Evolutionary conservation across 2,329 filamentous ascomycete genomes (phyloP).

Genomic region (Xylariaceae sp.): DNA sequence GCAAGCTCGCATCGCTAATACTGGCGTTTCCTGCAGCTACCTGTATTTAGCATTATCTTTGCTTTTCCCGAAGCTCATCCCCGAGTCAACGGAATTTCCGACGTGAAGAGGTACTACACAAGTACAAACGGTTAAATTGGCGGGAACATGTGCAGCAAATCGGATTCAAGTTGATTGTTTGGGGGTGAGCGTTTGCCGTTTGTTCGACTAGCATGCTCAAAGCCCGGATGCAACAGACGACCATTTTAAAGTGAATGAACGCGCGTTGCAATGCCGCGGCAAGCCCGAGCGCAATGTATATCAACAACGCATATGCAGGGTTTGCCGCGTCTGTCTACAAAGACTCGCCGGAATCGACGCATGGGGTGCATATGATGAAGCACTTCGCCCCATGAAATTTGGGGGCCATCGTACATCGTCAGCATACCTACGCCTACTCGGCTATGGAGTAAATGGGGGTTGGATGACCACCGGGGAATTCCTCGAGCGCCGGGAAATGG

Average conservation of each 20-base stretch:
- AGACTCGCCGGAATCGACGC: not conserved
- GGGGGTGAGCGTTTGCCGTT: constrained; percentile 1
- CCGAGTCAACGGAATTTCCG: not conserved
- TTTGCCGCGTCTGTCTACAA: too few relatives aligned
- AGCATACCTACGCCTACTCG: not conserved
- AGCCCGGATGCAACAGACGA: not conserved
- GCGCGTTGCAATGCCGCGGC: constrained; percentile 1
- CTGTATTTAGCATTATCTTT: not conserved
- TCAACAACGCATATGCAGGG: too few relatives aligned
- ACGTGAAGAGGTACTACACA: not conserved
- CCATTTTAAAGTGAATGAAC: constrained; percentile 1
- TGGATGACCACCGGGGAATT: not conserved
- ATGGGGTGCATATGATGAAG: not conserved
- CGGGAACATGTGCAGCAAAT: not conserved
- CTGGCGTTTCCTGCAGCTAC: not conserved
- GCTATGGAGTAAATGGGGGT: not conserved
- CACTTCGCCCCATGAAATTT: not conserved
- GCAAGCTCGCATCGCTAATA: constrained; percentile 5
- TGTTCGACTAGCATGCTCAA: not conserved
- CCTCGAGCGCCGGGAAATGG: too few relatives aligned
- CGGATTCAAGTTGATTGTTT: not conserved
- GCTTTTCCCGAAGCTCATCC: not conserved
- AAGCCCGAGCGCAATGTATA: not conserved
- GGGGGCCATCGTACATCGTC: not conserved
- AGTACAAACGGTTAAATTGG: not conserved